A percentile compares a stretch with the other conserved stretches of the same genome.
Conservation (phyloP, 768 basidiomycete genomes). For the Dentipellis sp. region DNA sequence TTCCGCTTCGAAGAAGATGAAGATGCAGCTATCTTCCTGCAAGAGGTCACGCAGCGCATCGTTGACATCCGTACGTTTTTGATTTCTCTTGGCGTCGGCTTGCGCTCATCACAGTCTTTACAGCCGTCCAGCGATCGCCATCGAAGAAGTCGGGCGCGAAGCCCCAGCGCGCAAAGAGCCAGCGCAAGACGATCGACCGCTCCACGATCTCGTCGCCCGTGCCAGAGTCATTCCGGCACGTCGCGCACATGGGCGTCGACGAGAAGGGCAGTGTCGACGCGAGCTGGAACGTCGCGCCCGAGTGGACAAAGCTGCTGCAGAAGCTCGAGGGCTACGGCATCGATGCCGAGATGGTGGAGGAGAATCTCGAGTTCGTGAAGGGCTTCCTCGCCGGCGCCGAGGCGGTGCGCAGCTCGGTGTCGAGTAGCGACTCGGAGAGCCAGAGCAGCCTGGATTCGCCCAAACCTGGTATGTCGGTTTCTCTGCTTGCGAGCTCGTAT, state of each 20-base stretch:
- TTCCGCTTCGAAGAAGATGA: slow-evolving; percentile 51
- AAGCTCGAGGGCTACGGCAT: slow-evolving; percentile 33
- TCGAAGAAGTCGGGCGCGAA: slow-evolving; percentile 18
- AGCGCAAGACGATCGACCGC: slow-evolving; percentile 22
- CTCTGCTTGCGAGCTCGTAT: background rate
- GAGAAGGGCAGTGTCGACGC: slow-evolving; percentile 42
- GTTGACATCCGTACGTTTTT: slow-evolving; percentile 30
- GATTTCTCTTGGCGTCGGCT: too few species aligned
- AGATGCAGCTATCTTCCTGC: slow-evolving; percentile 51
- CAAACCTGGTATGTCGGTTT: slow-evolving; percentile 19
- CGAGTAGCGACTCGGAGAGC: background rate
- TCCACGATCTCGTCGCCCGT: slow-evolving; percentile 49
- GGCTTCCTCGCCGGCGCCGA: slow-evolving; percentile 19
- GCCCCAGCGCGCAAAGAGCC: background rate
- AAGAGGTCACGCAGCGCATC: slow-evolving; percentile 45
- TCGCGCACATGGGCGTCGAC: slow-evolving; percentile 55
- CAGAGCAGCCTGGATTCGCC: background rate
- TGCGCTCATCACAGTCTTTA: too few species aligned
- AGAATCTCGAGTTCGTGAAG: slow-evolving; percentile 28
- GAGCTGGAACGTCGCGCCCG: slow-evolving; percentile 41
- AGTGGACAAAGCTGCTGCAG: slow-evolving; percentile 37
- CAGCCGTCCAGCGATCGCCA: background rate
- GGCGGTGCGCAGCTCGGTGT: slow-evolving; percentile 7
- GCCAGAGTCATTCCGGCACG: slow-evolving; percentile 55
- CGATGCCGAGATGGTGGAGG: slow-evolving; percentile 20